A percentile compares a stretch with the other conserved stretches of the same genome.
Evolutionary conservation across 2,329 filamentous ascomycete species (phyloP).

Genomic region (Ophioceras dolichostomum): DNA sequence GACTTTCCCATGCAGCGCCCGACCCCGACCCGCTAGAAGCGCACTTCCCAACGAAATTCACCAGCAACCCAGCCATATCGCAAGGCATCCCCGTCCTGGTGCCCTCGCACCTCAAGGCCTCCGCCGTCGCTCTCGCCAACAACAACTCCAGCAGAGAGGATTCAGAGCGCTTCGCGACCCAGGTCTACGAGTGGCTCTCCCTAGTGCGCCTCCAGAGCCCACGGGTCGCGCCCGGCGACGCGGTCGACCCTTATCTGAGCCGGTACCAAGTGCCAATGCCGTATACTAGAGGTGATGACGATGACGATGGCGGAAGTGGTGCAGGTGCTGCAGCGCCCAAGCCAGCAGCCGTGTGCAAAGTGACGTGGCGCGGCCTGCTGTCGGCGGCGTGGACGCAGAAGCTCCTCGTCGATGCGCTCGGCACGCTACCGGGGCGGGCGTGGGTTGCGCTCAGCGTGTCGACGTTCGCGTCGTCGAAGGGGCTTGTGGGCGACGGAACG

Average conservation of each 20-base stretch:
- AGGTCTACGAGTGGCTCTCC: slow-evolving; percentile 64
- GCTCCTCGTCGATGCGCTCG: slow-evolving; percentile 29
- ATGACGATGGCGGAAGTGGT: slow-evolving; percentile 12
- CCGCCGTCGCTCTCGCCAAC: too few relatives aligned
- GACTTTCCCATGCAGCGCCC: too few relatives aligned
- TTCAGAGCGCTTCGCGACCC: slow-evolving; percentile 50
- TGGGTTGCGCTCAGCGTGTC: slow-evolving; percentile 46
- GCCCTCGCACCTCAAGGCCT: slow-evolving; percentile 14
- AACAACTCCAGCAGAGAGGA: slow-evolving; percentile 23
- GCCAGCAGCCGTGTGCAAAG: slow-evolving; percentile 23
- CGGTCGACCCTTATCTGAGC: slow-evolving; percentile 56
- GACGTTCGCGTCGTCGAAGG: slow-evolving; percentile 34
- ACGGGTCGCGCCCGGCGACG: slow-evolving; percentile 43
- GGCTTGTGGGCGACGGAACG: slow-evolving; percentile 26
- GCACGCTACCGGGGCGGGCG: slow-evolving; percentile 26
- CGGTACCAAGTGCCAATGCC: slow-evolving; percentile 50
- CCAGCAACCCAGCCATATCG: slow-evolving; percentile 18
- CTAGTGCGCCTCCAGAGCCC: slow-evolving; percentile 54
- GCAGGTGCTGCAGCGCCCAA: slow-evolving; percentile 13
- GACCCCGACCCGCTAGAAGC: slow-evolving; percentile 34
- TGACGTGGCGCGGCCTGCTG: slow-evolving; percentile 50
- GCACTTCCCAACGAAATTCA: slow-evolving; percentile 30
- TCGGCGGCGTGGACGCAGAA: slow-evolving; percentile 37
- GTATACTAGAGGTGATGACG: too few relatives aligned
- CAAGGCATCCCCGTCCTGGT: slow-evolving; percentile 14